These are phyloP conservation scores for Pichia sp. DNA, from an alignment of 1,139 yeast genomes.

Conservation along the genomic window DNA sequence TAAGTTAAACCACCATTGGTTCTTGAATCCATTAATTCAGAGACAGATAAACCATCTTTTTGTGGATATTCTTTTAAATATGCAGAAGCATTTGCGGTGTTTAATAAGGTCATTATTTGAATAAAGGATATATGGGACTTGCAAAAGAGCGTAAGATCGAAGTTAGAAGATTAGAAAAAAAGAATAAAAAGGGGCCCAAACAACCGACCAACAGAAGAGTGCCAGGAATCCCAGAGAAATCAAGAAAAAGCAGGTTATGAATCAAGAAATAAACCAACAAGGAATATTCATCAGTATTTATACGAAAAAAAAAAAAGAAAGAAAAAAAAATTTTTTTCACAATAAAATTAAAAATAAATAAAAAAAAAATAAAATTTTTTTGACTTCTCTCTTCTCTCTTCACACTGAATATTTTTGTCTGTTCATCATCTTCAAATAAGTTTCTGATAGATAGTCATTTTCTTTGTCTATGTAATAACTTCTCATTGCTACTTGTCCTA, in stretches of 20 bases:
- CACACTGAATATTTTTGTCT: not conserved
- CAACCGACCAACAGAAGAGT: conserved; percentile 13
- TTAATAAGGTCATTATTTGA: conserved; percentile 29
- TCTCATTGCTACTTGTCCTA: too few relatives aligned
- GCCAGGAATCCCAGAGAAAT: conserved; percentile 18
- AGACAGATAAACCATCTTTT: conserved; percentile 83
- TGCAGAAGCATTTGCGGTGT: conserved; percentile 62
- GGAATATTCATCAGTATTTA: not conserved
- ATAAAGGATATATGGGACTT: not conserved
- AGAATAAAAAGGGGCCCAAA: not conserved
- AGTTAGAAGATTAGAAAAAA: too few relatives aligned
- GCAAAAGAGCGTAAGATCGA: not conserved
- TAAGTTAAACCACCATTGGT: conserved; percentile 94
- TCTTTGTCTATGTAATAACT: too few relatives aligned
- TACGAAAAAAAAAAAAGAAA: not conserved
- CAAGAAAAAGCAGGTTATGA: not conserved
- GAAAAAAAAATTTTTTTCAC: too few relatives aligned
- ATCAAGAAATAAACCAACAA: not conserved
- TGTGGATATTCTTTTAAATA: conserved; percentile 57
- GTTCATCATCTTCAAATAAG: not conserved
- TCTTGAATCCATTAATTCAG: conserved; percentile 82
- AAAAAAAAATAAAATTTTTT: not conserved
- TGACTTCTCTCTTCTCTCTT: not conserved
- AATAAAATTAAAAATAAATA: not conserved
- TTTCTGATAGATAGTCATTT: too few relatives aligned